A percentile compares a stretch with the other conserved stretches of the same genome.
These are phyloP conservation scores for Carallia pectinifolia DNA, from an alignment of 345 rosid species.

Conservation along the genomic window DNA sequence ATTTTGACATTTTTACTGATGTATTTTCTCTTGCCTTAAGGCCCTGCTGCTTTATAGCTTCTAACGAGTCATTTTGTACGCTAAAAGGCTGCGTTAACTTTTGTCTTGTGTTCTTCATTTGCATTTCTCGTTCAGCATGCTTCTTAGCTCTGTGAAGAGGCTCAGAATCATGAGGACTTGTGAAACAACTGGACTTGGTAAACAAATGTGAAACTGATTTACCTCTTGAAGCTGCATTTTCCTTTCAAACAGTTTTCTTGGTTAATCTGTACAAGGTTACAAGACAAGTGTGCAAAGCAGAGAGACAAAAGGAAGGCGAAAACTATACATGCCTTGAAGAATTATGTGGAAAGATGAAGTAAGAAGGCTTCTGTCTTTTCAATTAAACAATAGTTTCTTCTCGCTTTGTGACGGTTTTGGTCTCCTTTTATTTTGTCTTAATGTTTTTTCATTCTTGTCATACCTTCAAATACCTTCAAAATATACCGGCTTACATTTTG, in stretches of 20 bases:
- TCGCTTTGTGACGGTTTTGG: conserved; percentile 21
- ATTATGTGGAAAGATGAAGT: conserved; percentile 21
- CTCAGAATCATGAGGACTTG: conserved; percentile 81
- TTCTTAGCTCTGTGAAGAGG: conserved; percentile 70
- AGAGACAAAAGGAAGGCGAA: conserved; percentile 21
- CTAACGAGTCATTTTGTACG: neutral
- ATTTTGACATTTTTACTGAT: neutral
- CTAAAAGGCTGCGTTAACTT: neutral
- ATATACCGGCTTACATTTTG: conserved; percentile 17
- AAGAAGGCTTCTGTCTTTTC: conserved; percentile 20
- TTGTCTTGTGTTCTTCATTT: neutral
- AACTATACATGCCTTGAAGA: conserved; percentile 16
- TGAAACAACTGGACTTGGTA: conserved; percentile 78
- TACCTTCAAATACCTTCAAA: conserved; percentile 19
- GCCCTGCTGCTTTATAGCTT: neutral
- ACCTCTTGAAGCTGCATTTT: conserved; percentile 9
- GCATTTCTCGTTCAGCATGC: conserved; percentile 58
- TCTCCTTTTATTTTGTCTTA: conserved; percentile 19
- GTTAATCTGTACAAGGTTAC: conserved; percentile 39
- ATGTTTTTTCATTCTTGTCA: conserved; percentile 31
- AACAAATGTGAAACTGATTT: conserved; percentile 20
- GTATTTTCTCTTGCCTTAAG: neutral
- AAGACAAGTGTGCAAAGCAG: conserved; percentile 27
- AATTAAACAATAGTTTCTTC: conserved; percentile 17
- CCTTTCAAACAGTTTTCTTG: neutral